Evolutionary conservation across 2,329 filamentous ascomycete species (phyloP).

Genomic region (Neoscytalidium dimidiatum): DNA sequence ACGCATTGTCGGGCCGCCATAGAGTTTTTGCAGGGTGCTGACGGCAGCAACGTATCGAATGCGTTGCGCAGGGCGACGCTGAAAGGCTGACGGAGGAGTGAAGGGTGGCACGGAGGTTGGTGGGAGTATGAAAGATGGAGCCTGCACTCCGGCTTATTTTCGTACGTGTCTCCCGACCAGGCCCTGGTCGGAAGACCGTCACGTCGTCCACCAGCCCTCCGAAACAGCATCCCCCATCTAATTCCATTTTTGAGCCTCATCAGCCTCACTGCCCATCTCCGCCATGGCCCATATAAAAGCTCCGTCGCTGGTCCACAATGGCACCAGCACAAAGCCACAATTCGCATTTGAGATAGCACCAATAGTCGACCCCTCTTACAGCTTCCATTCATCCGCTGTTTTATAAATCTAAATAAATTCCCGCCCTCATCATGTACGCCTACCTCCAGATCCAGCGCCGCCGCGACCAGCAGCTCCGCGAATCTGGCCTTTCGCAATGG

Average conservation of each 20-base stretch:
- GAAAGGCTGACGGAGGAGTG: not conserved
- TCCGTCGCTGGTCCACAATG: not conserved
- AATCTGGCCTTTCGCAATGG: constrained; percentile 14
- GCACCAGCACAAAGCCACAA: not conserved
- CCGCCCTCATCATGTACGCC: constrained; percentile 12
- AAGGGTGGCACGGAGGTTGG: not conserved
- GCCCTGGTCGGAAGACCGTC: not conserved
- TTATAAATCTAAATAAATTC: not conserved
- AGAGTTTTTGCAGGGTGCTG: not conserved
- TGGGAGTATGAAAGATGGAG: constrained; percentile 2
- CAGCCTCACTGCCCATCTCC: not conserved
- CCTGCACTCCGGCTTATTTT: not conserved
- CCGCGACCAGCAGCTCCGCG: constrained; percentile 18
- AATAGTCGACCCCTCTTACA: not conserved
- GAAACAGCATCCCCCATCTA: not conserved
- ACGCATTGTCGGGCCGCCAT: not conserved
- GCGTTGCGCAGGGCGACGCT: not conserved
- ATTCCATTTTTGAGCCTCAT: constrained; percentile 4
- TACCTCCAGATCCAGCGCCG: constrained; percentile 18
- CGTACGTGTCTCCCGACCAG: not conserved
- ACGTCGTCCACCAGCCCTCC: not conserved
- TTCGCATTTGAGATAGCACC: constrained; percentile 6
- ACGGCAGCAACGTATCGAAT: not conserved
- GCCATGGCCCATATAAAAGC: constrained; percentile 12
- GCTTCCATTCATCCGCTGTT: constrained; percentile 5